A percentile compares a stretch with the other conserved stretches of the same genome.
Conservation (phyloP, 2,329 filamentous ascomycete genomes). For the Calonectria hawksworthii region DNA sequence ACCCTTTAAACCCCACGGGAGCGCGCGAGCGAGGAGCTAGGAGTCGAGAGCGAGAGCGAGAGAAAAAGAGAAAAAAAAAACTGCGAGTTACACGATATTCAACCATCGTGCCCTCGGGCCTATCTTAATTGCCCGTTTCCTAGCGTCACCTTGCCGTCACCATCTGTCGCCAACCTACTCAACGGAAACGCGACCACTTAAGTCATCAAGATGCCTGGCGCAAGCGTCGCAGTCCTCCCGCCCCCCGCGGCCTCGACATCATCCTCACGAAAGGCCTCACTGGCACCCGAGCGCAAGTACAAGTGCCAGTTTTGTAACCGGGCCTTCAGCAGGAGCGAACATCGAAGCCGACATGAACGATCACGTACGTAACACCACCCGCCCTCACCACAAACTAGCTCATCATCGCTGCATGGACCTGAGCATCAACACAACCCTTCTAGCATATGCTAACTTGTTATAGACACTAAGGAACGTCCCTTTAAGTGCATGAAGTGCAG, state of each 20-base stretch:
- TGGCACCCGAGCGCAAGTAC: slow-evolving; percentile 96
- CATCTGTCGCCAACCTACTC: slow-evolving; percentile 38
- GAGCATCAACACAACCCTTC: slow-evolving; percentile 24
- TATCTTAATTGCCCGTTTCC: slow-evolving; percentile 43
- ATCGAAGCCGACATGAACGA: slow-evolving; percentile 95
- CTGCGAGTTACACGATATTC: slow-evolving; percentile 65
- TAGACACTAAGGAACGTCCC: slow-evolving; percentile 98
- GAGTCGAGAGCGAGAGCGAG: slow-evolving; percentile 54
- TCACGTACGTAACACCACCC: slow-evolving; percentile 82
- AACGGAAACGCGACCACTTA: slow-evolving; percentile 48
- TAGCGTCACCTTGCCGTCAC: slow-evolving; percentile 44
- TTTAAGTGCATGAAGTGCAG: slow-evolving; percentile 99
- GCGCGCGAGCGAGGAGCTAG: slow-evolving; percentile 70
- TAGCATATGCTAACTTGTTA: slow-evolving; percentile 43
- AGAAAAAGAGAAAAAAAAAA: slow-evolving; percentile 45
- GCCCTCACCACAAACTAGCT: slow-evolving; percentile 25
- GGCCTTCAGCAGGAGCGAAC: slow-evolving; percentile 97
- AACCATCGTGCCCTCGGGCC: slow-evolving; percentile 67
- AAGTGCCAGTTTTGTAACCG: slow-evolving; percentile 99
- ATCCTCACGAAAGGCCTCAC: slow-evolving; percentile 80
- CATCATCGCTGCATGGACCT: slow-evolving; percentile 24
- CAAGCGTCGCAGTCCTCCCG: slow-evolving; percentile 75
- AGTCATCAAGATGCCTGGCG: slow-evolving; percentile 75
- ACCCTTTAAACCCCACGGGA: slow-evolving; percentile 81
- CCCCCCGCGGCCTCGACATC: slow-evolving; percentile 77